Conservation (phyloP, 2,329 filamentous ascomycete species). For the Lanzia echinophila region DNA sequence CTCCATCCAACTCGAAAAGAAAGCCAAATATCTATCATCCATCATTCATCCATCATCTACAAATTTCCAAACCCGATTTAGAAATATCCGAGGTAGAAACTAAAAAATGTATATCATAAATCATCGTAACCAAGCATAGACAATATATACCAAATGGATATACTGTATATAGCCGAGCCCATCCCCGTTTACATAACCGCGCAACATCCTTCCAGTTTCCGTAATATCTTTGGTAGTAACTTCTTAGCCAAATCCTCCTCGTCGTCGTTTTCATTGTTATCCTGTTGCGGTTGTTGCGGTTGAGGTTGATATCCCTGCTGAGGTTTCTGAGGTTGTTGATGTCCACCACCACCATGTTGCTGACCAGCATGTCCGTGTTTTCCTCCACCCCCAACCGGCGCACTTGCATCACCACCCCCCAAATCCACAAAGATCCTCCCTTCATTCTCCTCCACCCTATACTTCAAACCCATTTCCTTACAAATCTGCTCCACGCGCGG, state of each 20-base stretch:
- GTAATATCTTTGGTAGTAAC: conserved; percentile 26
- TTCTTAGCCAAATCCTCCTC: conserved; percentile 30
- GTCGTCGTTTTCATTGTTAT: conserved; percentile 34
- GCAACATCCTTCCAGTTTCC: conserved; percentile 29
- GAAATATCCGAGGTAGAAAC: no score
- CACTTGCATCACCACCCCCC: conserved; percentile 56
- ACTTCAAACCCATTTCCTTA: conserved; percentile 73
- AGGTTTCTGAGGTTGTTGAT: conserved; percentile 32
- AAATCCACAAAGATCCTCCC: conserved; percentile 80
- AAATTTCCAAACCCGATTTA: neutral
- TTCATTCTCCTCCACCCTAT: conserved; percentile 83
- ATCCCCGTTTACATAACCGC: conserved; percentile 24
- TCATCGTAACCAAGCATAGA: no score
- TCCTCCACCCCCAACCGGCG: conserved; percentile 29
- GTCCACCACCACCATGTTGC: conserved; percentile 35
- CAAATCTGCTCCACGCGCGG: conserved; percentile 92
- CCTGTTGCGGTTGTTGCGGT: conserved; percentile 33
- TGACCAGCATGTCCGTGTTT: conserved; percentile 32
- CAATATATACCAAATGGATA: neutral
- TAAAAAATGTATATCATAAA: no score
- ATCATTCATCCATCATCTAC: no score
- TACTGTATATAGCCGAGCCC: neutral
- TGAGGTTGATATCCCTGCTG: conserved; percentile 25
- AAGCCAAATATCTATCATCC: no score
- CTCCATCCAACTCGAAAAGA: no score